Evolutionary conservation across 2,329 filamentous ascomycete genomes (phyloP), one percentile per base, ranked within the genome.

Genomic region (Aspergillus quadrilineatus): DNA sequence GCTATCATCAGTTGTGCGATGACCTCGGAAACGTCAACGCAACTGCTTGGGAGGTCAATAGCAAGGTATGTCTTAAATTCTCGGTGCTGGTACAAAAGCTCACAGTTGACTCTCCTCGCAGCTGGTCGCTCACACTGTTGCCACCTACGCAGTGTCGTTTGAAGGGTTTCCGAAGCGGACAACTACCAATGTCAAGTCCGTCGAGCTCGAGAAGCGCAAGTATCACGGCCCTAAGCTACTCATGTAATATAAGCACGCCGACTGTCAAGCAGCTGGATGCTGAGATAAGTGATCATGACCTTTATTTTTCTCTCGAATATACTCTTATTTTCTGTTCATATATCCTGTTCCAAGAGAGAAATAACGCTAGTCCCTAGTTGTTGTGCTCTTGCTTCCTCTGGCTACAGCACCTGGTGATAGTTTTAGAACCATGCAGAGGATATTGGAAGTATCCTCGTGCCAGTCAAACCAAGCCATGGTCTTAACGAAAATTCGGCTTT

Each of bases 51-150:
- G 74, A 81, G 56, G 70, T 80, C 60, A 85, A 84, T 65, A 77
- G 79, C 6, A 78, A 80, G 69, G 81, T 77, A 48, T 30, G 12
- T 39, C 12, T 30, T 41, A 14, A 46, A 12, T 32, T 15, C 32
- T 32, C 5, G 6, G 6, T 9, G 8, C 10, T 15, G 5, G 30
- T 10, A 7, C 29, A 7, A 2, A 8, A 3, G 7, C 7, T 29
- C 15, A 34, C 9, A n/a, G 8, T 53, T 6, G 6, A 30, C 14
- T n/a, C 34, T n/a, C 26, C 47, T 39, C 39, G 34, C 30, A 67
- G 65, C 62, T 62, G 17, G 87, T 92, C 62, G 88, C 89, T 2
- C 86, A 89, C 72, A 86, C 85, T 1, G 84, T 90, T n/a, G 88
- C 87, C 1, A 87, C 84, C 0, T 90, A 85, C 65, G 87, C 87